phyloP scores from a whole-genome alignment of 106 monocot genomes.

The Apostasia shenzhenica region DNA sequence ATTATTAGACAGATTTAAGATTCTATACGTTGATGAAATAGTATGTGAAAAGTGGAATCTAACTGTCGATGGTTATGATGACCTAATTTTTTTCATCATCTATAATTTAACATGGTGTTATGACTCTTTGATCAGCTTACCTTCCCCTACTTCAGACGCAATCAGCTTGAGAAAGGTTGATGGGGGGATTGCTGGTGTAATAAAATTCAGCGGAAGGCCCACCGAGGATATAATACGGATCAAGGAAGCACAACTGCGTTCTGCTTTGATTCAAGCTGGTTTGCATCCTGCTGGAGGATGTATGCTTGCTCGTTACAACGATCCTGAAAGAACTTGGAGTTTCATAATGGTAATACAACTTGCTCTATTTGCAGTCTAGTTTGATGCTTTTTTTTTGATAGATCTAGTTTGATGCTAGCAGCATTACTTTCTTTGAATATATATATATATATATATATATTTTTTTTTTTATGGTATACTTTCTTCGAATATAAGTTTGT shows the following conservation, averaged over 20 bases:
- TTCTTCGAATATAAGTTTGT: no score
- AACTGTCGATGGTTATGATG: no score
- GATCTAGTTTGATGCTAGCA: neutral
- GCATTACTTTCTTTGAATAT: neutral
- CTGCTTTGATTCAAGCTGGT: constrained; percentile 44
- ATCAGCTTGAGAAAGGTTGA: constrained; percentile 55
- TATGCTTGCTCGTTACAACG: constrained; percentile 88
- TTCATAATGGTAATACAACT: constrained; percentile 68
- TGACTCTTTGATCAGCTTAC: constrained; percentile 40
- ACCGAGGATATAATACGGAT: constrained; percentile 44
- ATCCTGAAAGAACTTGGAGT: constrained; percentile 71
- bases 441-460: neutral
- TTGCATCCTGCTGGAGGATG: constrained; percentile 62
- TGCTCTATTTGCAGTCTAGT: neutral
- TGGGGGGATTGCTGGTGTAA: constrained; percentile 51
- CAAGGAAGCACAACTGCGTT: constrained; percentile 54
- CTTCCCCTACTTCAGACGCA: constrained; percentile 42
- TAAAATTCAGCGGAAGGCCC: constrained; percentile 73
- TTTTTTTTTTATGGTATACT: no score
- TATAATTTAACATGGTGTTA: neutral
- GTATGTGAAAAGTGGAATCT: no score
- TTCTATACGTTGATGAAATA: neutral
- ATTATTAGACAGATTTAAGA: neutral
- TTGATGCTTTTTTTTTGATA: neutral
- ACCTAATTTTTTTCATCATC: no score